A percentile compares a stretch with the other conserved stretches of the same genome.
phyloP scores from a whole-genome alignment of 1,139 yeast genomes.

The Blastobotrys petasosporus region DNA sequence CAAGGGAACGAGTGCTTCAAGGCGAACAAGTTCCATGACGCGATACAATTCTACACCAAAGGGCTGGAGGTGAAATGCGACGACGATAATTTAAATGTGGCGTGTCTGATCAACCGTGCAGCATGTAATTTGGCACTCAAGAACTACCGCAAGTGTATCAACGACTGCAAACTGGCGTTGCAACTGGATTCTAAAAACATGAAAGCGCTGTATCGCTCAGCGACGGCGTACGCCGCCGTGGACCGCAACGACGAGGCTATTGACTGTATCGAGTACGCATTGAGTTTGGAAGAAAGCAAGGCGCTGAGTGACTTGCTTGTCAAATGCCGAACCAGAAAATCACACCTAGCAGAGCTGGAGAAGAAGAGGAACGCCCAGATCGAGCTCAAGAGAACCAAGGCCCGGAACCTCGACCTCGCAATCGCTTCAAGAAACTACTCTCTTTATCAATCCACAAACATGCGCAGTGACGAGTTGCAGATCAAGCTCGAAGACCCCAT shows the following conservation, averaged over 20 bases:
- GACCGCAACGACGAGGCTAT: conserved; percentile 68
- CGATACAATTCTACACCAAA: conserved; percentile 70
- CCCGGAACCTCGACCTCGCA: conserved; percentile 36
- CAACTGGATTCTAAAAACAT: conserved; percentile 59
- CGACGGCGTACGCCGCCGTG: conserved; percentile 68
- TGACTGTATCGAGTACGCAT: conserved; percentile 60
- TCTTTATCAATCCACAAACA: conserved; percentile 3
- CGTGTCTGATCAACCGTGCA: conserved; percentile 75
- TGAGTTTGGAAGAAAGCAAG: conserved; percentile 45
- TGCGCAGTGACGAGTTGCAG: conserved; percentile 23
- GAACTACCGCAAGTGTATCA: conserved; percentile 80
- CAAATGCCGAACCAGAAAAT: conserved; percentile 33
- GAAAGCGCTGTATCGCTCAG: conserved; percentile 83
- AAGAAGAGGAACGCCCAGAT: conserved; percentile 34
- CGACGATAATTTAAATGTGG: conserved; percentile 49
- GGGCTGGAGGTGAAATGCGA: conserved; percentile 60
- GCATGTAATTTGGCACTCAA: conserved; percentile 76
- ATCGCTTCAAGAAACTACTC: conserved; percentile 22
- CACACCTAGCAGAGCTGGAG: conserved; percentile 23
- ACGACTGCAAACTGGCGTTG: conserved; percentile 75
- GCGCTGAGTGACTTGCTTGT: conserved; percentile 38
- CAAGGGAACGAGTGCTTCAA: conserved; percentile 90
- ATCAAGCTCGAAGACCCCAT: conserved; percentile 58
- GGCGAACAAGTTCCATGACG: conserved; percentile 63
- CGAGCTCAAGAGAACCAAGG: conserved; percentile 28